Evolutionary conservation across 2,329 filamentous ascomycete species (phyloP).

Genomic region (Leptographium procerum): DNA sequence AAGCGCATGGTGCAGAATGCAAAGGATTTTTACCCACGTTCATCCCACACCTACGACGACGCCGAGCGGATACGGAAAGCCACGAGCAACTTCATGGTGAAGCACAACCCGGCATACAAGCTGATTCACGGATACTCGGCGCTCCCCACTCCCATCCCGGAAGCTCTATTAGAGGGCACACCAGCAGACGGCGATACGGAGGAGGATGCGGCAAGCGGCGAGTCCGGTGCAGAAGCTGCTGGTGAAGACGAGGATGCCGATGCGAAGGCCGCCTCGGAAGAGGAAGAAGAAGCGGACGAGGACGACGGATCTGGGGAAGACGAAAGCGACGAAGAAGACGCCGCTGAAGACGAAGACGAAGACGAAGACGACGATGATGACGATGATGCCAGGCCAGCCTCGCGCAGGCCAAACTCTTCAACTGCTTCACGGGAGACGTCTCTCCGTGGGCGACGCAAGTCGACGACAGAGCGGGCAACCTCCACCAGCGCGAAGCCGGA

Average conservation of each 20-base stretch:
- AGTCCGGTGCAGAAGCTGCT: slow-evolving; percentile 7
- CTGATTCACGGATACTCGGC: slow-evolving; percentile 54
- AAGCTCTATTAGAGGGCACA: slow-evolving; percentile 25
- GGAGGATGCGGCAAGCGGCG: slow-evolving; percentile 19
- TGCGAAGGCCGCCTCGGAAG: neutral
- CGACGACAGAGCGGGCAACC: slow-evolving; percentile 7
- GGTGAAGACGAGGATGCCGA: slow-evolving; percentile 1
- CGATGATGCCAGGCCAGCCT: slow-evolving; percentile 16
- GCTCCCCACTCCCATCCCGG: slow-evolving; percentile 60
- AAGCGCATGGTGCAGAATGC: slow-evolving; percentile 83
- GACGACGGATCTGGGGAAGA: neutral
- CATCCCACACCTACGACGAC: slow-evolving; percentile 65
- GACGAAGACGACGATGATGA: slow-evolving; percentile 24
- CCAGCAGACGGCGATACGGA: slow-evolving; percentile 23
- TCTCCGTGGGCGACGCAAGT: slow-evolving; percentile 6
- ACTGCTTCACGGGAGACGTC: slow-evolving; percentile 5
- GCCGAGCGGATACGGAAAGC: slow-evolving; percentile 80
- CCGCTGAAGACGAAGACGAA: slow-evolving; percentile 8
- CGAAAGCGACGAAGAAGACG: slow-evolving; percentile 8
- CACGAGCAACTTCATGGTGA: slow-evolving; percentile 78
- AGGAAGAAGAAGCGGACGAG: slow-evolving; percentile 1
- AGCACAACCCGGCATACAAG: slow-evolving; percentile 73
- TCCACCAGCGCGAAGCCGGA: slow-evolving; percentile 24
- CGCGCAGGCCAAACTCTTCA: slow-evolving; percentile 12
- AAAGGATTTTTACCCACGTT: slow-evolving; percentile 70